Evolutionary conservation across 106 monocot genomes (phyloP).

Genomic region (Acorus calamus): DNA sequence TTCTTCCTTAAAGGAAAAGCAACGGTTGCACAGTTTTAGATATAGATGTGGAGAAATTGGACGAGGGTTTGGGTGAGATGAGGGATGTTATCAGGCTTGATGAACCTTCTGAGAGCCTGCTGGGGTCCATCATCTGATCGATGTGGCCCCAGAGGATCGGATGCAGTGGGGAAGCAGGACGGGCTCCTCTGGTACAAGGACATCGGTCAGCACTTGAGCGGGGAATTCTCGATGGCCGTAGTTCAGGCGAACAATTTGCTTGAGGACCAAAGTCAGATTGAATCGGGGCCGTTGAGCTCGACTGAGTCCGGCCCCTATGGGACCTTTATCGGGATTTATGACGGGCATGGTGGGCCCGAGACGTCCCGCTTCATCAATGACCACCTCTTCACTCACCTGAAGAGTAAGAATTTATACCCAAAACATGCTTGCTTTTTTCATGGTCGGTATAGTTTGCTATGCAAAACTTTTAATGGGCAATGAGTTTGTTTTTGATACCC

Average conservation of each 20-base stretch:
- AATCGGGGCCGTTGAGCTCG: slow-evolving; percentile 1
- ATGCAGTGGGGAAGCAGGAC: slow-evolving; percentile 3
- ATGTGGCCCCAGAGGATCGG: slow-evolving; percentile 5
- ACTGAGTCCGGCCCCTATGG: slow-evolving; percentile 1
- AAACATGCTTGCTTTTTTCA: not conserved
- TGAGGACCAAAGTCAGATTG: slow-evolving; percentile 8
- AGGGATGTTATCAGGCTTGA: not conserved
- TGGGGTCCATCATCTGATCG: not conserved
- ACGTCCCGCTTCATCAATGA: slow-evolving; percentile 5
- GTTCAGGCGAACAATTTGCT: slow-evolving; percentile 7
- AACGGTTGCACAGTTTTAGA: not conserved
- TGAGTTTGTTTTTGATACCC: too few species aligned
- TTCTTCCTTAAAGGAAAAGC: too few species aligned
- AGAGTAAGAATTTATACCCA: slow-evolving; percentile 1
- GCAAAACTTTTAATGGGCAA: too few species aligned
- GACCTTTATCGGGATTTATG: slow-evolving; percentile 6
- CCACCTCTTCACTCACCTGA: slow-evolving; percentile 3
- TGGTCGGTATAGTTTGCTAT: too few species aligned
- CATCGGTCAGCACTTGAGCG: slow-evolving; percentile 2
- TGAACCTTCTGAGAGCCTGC: slow-evolving; percentile 6
- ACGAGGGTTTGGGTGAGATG: not conserved
- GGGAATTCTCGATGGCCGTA: slow-evolving; percentile 8
- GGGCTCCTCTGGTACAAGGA: slow-evolving; percentile 11
- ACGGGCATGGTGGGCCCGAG: not conserved
- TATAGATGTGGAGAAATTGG: slow-evolving; percentile 3